Percentiles rank a stretch among this genome's conserved stretches.
Conservation (phyloP, 129 eudicot species). For the Arctium lappa region DNA sequence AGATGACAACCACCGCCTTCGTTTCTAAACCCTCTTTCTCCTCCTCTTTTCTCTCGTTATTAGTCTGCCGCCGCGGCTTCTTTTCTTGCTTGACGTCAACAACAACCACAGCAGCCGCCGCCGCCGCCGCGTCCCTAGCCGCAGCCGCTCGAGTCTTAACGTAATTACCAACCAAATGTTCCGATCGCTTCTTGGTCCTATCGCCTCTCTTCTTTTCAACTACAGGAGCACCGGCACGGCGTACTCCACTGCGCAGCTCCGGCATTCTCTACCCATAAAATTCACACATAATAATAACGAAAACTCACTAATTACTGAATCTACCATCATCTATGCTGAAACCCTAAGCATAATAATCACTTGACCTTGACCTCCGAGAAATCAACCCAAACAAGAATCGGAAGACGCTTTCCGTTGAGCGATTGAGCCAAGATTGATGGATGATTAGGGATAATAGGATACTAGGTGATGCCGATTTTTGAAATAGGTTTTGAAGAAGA, state of each 20-base stretch:
- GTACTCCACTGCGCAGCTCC: slow-evolving; percentile 51
- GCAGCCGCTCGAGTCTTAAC: slow-evolving; percentile 60
- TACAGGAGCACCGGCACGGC: slow-evolving; percentile 44
- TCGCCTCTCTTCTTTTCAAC: background rate
- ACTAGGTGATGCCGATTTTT: background rate
- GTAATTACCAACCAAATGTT: slow-evolving; percentile 40
- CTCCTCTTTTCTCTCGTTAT: slow-evolving; percentile 6
- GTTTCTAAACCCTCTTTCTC: background rate
- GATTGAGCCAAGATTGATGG: background rate
- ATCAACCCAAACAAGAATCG: background rate
- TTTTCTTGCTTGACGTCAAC: slow-evolving; percentile 9
- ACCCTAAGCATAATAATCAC: slow-evolving; percentile 28
- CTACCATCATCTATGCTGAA: slow-evolving; percentile 34
- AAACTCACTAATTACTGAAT: slow-evolving; percentile 17
- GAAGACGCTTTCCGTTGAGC: background rate
- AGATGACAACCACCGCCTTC: slow-evolving; percentile 14
- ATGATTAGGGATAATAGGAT: background rate
- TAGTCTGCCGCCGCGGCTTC: slow-evolving; percentile 2
- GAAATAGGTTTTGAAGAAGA: background rate
- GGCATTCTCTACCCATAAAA: slow-evolving; percentile 62
- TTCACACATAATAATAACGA: slow-evolving; percentile 11
- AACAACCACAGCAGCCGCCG: slow-evolving; percentile 16
- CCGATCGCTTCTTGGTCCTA: slow-evolving; percentile 26
- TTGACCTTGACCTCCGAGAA: background rate
- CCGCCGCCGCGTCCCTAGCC: slow-evolving; percentile 41